Evolutionary conservation across 495 filamentous ascomycete species (phyloP).

Genomic region (Penicillium malachiteum): DNA sequence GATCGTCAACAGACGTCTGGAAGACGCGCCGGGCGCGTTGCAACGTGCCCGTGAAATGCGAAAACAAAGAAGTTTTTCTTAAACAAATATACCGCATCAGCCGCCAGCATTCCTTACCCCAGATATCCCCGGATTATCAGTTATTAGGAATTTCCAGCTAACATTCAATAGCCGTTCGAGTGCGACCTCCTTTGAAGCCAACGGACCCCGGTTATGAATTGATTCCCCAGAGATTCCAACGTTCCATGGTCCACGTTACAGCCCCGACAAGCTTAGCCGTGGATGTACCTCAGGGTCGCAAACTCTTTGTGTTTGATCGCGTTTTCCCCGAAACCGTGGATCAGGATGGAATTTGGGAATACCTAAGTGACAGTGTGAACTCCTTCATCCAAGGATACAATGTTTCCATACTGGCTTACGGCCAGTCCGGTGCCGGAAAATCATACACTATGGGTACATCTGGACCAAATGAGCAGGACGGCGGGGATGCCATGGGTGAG

Average conservation of each 20-base stretch:
- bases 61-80: no score
- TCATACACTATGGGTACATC: slow-evolving; percentile 99
- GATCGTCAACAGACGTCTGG: no score
- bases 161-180: slow-evolving; percentile 71
- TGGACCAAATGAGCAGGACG: slow-evolving; percentile 77
- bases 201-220: slow-evolving; percentile 90
- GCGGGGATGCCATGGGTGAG: slow-evolving; percentile 75
- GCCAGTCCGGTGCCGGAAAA: slow-evolving; percentile 99
- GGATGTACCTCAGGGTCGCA: slow-evolving; percentile 87
- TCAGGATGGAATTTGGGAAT: slow-evolving; percentile 94
- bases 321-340: slow-evolving; percentile 83
- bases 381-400: slow-evolving; percentile 97
- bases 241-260: slow-evolving; percentile 86
- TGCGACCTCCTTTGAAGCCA: slow-evolving; percentile 82
- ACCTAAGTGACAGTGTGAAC: slow-evolving; percentile 83
- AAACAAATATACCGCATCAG: slow-evolving; percentile 13
- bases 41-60: no score
- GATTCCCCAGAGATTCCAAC: slow-evolving; percentile 92
- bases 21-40: no score
- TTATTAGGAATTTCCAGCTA: slow-evolving; percentile 3
- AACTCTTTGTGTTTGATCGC: slow-evolving; percentile 92
- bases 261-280: slow-evolving; percentile 81
- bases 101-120: not conserved
- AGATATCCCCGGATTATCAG: not conserved
- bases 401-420: slow-evolving; percentile 96